Base-by-base conservation (phyloP, 148 eudicot species). In the Chenopodium album region DNA sequence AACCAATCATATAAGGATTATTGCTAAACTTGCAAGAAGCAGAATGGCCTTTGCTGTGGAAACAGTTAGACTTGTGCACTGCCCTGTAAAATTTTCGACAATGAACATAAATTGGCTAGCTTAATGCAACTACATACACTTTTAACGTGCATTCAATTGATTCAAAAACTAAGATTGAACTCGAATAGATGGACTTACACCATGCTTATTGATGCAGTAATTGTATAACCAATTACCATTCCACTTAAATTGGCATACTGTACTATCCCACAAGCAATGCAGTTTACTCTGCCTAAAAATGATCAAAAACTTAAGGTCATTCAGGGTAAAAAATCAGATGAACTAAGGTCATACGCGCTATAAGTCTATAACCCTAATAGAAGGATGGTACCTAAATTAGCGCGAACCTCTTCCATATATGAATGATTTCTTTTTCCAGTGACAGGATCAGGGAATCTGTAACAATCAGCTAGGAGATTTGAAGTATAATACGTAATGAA, bases 151-250 rank as follows among this genome's bases (percentile, higher is more conserved):
- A 67, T 5, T 37, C 37, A 34, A 34, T 34, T 34, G 37, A 3
- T 34, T 34, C 11, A 14, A 48, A 26, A 71, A 72, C 11, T 47
- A 9, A 59, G n/a, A 23, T 71, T 11, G 68, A 69, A 28, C 32
- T 73, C 0, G 23, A 48, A 32, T 26, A 54, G 79, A 26, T 20
- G 81, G 7, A 48, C 94, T 85, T 93, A 93, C 97, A 87, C 95
- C 98, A 93, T 93, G 89, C 98, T 90, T 28, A 87, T 89, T 1
- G 97, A 89, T 19, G 97, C 89, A 20, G 94, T 92, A 71, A 92
- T 90, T 6, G 97, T 92, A 80, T 92, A 93, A 73, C 97, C 97
- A 41, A 93, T 83, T 1, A 83, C 84, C 85, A 87, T 87, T 22
- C 97, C 97, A 78, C 78, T 80, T 29, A 92, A 82, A 73, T 88